Evolutionary conservation across 2,329 filamentous ascomycete species (phyloP), one percentile per base, ranked within the genome.

Genomic region (Monosporascus sp.): DNA sequence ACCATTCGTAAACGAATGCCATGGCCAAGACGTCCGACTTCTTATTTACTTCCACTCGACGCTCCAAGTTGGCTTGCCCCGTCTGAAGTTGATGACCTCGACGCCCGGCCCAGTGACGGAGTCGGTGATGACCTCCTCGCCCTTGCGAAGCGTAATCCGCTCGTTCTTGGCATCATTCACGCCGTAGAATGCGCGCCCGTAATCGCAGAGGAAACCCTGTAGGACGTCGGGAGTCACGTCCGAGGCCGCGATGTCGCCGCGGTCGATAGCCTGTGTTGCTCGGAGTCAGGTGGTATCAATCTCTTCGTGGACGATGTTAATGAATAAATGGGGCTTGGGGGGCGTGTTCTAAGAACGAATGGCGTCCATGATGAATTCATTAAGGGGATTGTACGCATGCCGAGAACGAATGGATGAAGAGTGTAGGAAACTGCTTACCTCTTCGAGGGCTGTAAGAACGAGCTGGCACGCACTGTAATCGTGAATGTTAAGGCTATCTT

Each of bases 71-170:
- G 76, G 69, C 72, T 86, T 78, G 3, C 83, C 84, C 59, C 79
- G 77, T 53, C 83, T 73, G 66, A 87, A 89, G 9, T 84, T 84
- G 58, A 88, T 82, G 43, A 89, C 80, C 65, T 86, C 80, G 14
- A 84, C 72, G 38, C 78, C 78, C 14, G 78, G 73, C 26, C 76
- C 81, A 63, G 71, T 76, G 52, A 88, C 64, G 40, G 79, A 73
- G 53, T 81, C 75, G 27, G 73, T 70, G 38, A 88, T 78, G 55
- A 72, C 77, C 61, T 78, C 78, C n/a, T 50, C 40, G 20, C 50
- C 54, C 38, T 53, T 58, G 41, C 52, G 54, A 20, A 60, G 43
- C 7, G 51, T 43, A 35, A 58, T 56, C 3, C 47, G 31, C 47
- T 49, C 47, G 38, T 43, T 38, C 49, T 54, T 48, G 41, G 43